Conservation (phyloP, 441 rosid species). For the Flueggea neowawraea region DNA sequence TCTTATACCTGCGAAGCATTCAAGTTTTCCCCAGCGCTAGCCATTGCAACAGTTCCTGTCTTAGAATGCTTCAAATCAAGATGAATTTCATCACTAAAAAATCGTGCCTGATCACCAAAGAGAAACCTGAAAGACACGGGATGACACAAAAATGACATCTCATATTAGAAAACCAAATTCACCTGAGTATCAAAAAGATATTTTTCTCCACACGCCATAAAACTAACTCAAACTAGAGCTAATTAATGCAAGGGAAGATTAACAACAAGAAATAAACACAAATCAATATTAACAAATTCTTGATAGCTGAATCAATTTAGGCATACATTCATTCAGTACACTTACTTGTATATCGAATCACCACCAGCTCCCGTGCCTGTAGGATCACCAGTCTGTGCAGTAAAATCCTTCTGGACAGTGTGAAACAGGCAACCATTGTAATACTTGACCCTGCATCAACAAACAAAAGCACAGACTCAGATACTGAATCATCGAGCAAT, state of each 20-base stretch:
- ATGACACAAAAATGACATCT: neutral
- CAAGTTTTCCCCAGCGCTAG: slow-evolving; percentile 94
- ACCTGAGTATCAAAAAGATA: too few species aligned
- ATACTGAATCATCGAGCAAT: neutral
- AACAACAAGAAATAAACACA: too few species aligned
- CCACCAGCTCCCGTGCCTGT: slow-evolving; percentile 86
- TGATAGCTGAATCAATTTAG: too few species aligned
- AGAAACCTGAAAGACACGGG: slow-evolving; percentile 51
- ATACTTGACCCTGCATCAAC: slow-evolving; percentile 63
- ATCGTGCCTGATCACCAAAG: slow-evolving; percentile 93
- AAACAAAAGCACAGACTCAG: neutral
- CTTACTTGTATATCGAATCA: slow-evolving; percentile 87
- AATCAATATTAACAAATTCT: too few species aligned
- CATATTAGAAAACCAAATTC: too few species aligned
- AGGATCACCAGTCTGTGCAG: slow-evolving; percentile 95
- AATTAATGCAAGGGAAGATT: too few species aligned
- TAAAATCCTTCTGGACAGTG: slow-evolving; percentile 92
- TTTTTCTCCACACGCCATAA: too few species aligned
- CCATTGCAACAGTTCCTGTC: slow-evolving; percentile 95
- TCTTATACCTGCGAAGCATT: slow-evolving; percentile 91
- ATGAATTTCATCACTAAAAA: slow-evolving; percentile 86
- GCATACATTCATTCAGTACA: neutral
- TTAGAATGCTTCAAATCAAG: slow-evolving; percentile 83
- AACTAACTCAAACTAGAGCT: too few species aligned
- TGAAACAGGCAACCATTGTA: slow-evolving; percentile 88